Evolutionary conservation across 1,139 yeast genomes (phyloP).

Genomic region (Candida frijolesensis): DNA sequence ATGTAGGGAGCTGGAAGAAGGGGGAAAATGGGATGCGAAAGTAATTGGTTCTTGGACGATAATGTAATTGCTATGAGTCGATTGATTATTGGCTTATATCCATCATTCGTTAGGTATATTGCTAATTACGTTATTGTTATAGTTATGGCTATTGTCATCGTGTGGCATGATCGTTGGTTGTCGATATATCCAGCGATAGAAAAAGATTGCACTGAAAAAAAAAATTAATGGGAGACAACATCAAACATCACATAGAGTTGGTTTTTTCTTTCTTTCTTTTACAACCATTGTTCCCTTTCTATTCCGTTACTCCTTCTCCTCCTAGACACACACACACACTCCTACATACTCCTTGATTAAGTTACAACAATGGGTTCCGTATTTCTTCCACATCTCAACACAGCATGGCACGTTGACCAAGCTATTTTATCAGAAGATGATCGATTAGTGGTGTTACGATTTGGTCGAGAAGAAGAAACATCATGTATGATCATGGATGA

Average conservation of each 20-base stretch:
- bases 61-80: no score
- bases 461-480: conserved; percentile 77
- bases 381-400: conserved; percentile 79
- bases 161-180: no score
- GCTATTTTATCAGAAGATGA: conserved; percentile 87
- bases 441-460: conserved; percentile 81
- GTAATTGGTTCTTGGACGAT: no score
- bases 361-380: conserved; percentile 71
- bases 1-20: not conserved
- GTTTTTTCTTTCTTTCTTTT: no score
- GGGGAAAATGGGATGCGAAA: no score
- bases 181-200: not conserved
- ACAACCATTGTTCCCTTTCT: not conserved
- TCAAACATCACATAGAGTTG: not conserved
- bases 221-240: not conserved
- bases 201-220: not conserved
- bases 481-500: conserved; percentile 94
- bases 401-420: conserved; percentile 97
- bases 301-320: not conserved
- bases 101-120: no score
- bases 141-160: no score
- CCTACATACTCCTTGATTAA: not conserved
- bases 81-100: no score
- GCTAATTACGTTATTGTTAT: no score
- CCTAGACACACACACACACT: not conserved